Evolutionary conservation across 2,329 filamentous ascomycete genomes (phyloP), one percentile per base, ranked within the genome.

Genomic region (Claviceps sp.): DNA sequence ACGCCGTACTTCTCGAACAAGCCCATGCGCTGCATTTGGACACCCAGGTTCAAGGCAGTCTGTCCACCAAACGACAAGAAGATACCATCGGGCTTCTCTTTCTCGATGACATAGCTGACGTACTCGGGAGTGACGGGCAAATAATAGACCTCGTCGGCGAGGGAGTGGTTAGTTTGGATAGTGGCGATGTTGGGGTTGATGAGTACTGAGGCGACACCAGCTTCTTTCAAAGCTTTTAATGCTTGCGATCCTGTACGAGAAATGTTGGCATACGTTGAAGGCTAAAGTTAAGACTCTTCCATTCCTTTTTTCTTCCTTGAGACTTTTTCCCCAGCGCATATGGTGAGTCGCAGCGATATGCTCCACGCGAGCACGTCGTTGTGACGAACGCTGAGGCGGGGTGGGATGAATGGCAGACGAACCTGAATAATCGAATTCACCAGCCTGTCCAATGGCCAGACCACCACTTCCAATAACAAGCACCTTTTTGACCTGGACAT

Each of bases 401-500:
- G 14, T 8, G 39, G 6, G 8, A 49, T 34, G 13, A 10, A 3
- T 11, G 1, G 26, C 13, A 41, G 13, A 52, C 83, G 59, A 76
- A 95, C 89, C 91, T 69, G 93, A 97, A 71, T 97, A 97, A 73
- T 97, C 91, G 64, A 97, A 97, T 74, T 97, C 91, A 73, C 91
- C 91, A 58, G 91, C 91, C 73, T 97, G 91, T 57, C 91, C 91
- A 80, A 97, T 97, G 68, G 88, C 89, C 61, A 97, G 78, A 70
- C 91, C 91, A 73, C 91, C 91, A 72, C 85, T 90, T 54, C 91
- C 91, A 74, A 97, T 95, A 61, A 97, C 90, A 56, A 97, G 75
- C 50, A 97, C 91, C 75, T 97, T 97, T 76, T 95, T 95, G 58
- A 97, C 89, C 66, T 95, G 81, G 49, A 96, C 85, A 52, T 87